These are phyloP conservation scores for Penicillium sp. DNA, from an alignment of 2,329 filamentous ascomycete genomes.

Conservation along the genomic window DNA sequence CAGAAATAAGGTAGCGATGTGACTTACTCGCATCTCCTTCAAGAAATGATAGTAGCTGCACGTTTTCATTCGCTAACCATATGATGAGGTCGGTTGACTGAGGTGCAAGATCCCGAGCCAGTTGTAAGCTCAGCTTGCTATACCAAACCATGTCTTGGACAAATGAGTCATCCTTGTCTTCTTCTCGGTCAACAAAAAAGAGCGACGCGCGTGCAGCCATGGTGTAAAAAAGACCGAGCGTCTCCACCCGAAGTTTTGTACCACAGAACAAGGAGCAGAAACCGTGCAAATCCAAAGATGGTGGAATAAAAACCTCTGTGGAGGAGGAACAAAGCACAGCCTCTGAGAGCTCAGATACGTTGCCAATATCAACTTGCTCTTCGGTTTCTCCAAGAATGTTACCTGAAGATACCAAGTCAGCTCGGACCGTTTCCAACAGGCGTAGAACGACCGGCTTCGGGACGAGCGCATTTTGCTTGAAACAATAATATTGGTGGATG, in stretches of 20 bases:
- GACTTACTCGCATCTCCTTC: constrained; percentile 28
- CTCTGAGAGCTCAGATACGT: background rate
- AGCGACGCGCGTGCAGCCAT: constrained; percentile 23
- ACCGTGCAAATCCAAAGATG: constrained; percentile 18
- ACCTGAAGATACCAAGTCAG: background rate
- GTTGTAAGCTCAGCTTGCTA: constrained; percentile 20
- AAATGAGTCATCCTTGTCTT: constrained; percentile 12
- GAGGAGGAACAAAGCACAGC: constrained; percentile 19
- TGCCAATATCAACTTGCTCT: constrained; percentile 8
- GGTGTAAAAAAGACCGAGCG: constrained; percentile 25
- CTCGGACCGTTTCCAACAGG: constrained; percentile 13
- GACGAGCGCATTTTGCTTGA: constrained; percentile 19
- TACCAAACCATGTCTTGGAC: constrained; percentile 25
- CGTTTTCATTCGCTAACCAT: constrained; percentile 27
- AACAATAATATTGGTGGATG: constrained; percentile 21
- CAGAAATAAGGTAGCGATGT: background rate
- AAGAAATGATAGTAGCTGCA: constrained; percentile 20
- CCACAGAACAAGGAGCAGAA: constrained; percentile 26
- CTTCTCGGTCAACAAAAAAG: background rate
- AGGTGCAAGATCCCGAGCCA: constrained; percentile 26
- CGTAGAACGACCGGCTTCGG: constrained; percentile 21
- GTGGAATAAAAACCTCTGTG: constrained; percentile 16
- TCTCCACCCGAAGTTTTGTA: constrained; percentile 25
- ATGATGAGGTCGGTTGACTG: constrained; percentile 24
- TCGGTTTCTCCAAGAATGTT: constrained; percentile 5